Percentiles rank a stretch among this genome's conserved stretches.
Evolutionary conservation across 495 filamentous ascomycete genomes (phyloP).

Genomic region (Xylaria sp.): DNA sequence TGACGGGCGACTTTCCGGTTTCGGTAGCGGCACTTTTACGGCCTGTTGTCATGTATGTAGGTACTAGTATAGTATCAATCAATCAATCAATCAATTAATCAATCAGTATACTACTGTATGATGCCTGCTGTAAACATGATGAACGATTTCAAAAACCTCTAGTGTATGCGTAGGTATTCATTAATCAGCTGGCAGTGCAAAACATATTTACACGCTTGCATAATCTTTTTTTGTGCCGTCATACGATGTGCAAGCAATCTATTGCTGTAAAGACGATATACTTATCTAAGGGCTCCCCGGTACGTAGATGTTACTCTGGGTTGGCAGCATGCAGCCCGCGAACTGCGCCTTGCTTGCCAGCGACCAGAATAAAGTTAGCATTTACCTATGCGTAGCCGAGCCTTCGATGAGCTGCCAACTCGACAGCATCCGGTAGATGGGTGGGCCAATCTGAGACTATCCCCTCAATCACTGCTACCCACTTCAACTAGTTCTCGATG

Average conservation of each 20-base stretch:
- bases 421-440: background rate
- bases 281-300: background rate
- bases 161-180: background rate
- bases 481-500: background rate
- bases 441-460: slow-evolving; percentile 21
- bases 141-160: background rate
- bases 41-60: background rate
- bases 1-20: slow-evolving; percentile 4
- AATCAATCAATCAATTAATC: background rate
- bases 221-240: slow-evolving; percentile 13
- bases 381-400: slow-evolving; percentile 6
- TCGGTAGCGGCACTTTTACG: slow-evolving; percentile 3
- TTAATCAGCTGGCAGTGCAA: slow-evolving; percentile 18
- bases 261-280: background rate
- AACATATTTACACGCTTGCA: slow-evolving; percentile 15
- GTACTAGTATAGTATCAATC: too few relatives aligned
- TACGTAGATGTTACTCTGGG: background rate
- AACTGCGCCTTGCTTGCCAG: slow-evolving; percentile 27
- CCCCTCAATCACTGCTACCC: background rate
- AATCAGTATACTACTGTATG: background rate
- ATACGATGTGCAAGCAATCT: slow-evolving; percentile 13
- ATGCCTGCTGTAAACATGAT: background rate
- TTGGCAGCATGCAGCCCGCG: slow-evolving; percentile 11
- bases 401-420: slow-evolving; percentile 11
- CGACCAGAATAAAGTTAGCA: slow-evolving; percentile 2